Conservation (phyloP, 2,329 filamentous ascomycete species). For the Scolecobasidium constrictum region DNA sequence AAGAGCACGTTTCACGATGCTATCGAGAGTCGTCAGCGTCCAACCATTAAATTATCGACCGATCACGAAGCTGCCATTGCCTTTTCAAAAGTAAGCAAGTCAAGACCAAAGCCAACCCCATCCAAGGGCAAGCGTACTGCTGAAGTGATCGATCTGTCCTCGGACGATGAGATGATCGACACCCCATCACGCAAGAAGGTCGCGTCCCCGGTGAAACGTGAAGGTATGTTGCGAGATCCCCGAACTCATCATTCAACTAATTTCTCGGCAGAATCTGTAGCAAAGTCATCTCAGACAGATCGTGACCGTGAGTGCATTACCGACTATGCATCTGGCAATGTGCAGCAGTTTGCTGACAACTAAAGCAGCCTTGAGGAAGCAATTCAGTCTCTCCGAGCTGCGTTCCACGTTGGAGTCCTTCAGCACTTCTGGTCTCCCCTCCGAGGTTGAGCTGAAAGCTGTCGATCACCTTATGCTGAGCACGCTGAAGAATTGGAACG, state of each 20-base stretch:
- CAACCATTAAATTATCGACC: background rate
- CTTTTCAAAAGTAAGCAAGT: background rate
- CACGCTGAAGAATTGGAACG: constrained; percentile 20
- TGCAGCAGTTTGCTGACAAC: background rate
- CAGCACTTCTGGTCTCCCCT: constrained; percentile 21
- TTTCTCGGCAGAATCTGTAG: background rate
- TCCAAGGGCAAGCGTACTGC: background rate
- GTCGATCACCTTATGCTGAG: constrained; percentile 20
- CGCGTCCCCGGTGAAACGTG: background rate
- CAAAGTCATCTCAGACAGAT: too few relatives aligned
- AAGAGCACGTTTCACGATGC: constrained; percentile 1
- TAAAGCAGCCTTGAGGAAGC: background rate
- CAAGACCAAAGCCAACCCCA: background rate
- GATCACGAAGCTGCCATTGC: background rate
- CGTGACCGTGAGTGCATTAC: background rate
- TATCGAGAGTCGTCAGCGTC: constrained; percentile 1
- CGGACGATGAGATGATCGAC: constrained; percentile 1
- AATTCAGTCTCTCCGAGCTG: constrained; percentile 2
- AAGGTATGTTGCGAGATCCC: background rate
- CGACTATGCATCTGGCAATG: too few relatives aligned
- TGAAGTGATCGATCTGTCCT: background rate
- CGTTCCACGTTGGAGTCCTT: constrained; percentile 11
- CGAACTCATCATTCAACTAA: background rate
- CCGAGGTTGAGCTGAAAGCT: constrained; percentile 23
- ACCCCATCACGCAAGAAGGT: background rate